Conservation (phyloP, 176 grass and related monocot genomes). For the Avena insularis region DNA sequence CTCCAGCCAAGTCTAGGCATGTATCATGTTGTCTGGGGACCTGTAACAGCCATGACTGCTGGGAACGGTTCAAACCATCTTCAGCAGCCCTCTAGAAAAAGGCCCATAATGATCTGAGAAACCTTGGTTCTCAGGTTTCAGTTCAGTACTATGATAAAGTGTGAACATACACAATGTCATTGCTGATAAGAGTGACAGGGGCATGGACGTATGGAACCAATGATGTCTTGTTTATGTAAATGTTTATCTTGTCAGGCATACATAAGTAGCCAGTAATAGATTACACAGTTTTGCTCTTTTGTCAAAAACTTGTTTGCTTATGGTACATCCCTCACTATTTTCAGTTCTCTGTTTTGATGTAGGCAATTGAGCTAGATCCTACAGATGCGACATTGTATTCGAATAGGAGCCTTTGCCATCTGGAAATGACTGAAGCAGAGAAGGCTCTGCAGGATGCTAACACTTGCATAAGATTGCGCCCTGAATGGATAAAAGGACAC, state of each 20-base stretch:
- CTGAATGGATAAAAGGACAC: slow-evolving; percentile 23
- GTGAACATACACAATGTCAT: not conserved
- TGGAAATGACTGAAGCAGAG: not conserved
- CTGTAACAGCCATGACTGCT: not conserved
- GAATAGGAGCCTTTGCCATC: slow-evolving; percentile 18
- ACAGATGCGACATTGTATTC: not conserved
- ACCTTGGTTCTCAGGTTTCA: slow-evolving; percentile 4
- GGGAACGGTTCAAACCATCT: not conserved
- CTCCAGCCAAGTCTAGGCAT: not conserved
- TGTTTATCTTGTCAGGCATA: not conserved
- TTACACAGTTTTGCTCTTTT: not conserved
- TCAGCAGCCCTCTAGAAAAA: slow-evolving; percentile 4
- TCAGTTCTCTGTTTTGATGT: not conserved
- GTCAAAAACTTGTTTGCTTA: not conserved
- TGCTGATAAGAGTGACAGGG: not conserved
- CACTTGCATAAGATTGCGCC: slow-evolving; percentile 18
- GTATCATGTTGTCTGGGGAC: not conserved
- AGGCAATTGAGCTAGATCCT: slow-evolving; percentile 29
- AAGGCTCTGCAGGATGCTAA: not conserved
- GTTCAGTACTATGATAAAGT: not conserved
- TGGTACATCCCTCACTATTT: not conserved
- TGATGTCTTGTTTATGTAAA: slow-evolving; percentile 18
- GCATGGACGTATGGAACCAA: not conserved
- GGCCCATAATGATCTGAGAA: not conserved
- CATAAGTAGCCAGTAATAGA: not conserved